Evolutionary conservation across 2,329 filamentous ascomycete species (phyloP), one percentile per base, ranked within the genome.

Genomic region (Microsporum audouinii): DNA sequence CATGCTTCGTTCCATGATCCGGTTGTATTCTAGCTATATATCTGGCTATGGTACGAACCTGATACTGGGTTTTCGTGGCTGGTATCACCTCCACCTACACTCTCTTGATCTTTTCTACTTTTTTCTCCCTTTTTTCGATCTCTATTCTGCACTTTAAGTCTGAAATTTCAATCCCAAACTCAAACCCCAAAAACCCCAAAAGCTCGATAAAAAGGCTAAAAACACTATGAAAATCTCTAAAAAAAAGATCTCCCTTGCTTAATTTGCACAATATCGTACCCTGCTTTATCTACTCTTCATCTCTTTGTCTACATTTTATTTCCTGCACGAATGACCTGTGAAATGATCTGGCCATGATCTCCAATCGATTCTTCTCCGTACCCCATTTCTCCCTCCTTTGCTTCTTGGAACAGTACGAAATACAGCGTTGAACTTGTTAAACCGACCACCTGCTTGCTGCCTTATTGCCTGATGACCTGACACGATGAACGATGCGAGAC

Each of bases 401-500:
- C 10, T 57, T 38, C 17, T 43, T 27, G 34, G 55, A 29, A 8
- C 12, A 56, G 39, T 43, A 23, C 33, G 49, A 27, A 53, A 53
- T 53, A n/a, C 49, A 53, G 49, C n/a, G 49, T 53, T 34, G 27
- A 31, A 14, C 31, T 31, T 29, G 27, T 53, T 53, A 53, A 53
- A 53, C 33, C 7, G 27, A 8, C 33, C 27, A 6, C 17, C 5
- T 39, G 34, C 14, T 29, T 43, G 33, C 10, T 39, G 17, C 53
- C n/a, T 57, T 39, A 14, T 39, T 57, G 8, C 55, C 6, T 57
- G 34, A 57, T 39, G 55, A 57, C 33, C 34, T 53, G 55, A 57
- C 31, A 57, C 38, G 55, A 57, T 41, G 38, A 57, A 57, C 31
- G 55, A 57, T 57, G 55, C 55, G 55, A 57, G 55, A 27, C 55